phyloP scores from a whole-genome alignment of 768 basidiomycete species.

The Leccinum aurantiacum region DNA sequence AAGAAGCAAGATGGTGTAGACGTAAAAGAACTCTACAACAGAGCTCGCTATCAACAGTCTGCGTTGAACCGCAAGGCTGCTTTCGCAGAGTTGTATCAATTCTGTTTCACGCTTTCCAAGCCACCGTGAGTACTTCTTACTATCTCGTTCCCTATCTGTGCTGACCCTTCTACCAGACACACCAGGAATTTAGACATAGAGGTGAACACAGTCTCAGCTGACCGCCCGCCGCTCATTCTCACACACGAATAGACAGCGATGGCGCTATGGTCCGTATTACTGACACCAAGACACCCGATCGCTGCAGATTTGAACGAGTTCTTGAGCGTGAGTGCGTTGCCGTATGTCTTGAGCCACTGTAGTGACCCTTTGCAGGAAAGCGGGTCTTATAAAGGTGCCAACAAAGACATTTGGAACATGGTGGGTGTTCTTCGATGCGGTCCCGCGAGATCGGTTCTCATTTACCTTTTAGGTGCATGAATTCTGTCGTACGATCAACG shows the following conservation, averaged over 20 bases:
- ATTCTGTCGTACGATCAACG: conserved; percentile 64
- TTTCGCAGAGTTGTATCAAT: conserved; percentile 67
- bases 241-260: conserved; percentile 52
- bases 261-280: conserved; percentile 74
- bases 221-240: background rate
- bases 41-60: conserved; percentile 49
- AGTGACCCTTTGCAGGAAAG: conserved; percentile 33
- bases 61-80: conserved; percentile 48
- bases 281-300: conserved; percentile 65
- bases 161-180: conserved; percentile 42
- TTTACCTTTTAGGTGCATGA: conserved; percentile 58
- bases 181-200: conserved; percentile 82
- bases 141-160: background rate
- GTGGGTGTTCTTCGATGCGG: conserved; percentile 37
- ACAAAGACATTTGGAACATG: conserved; percentile 88
- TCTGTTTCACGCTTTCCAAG: conserved; percentile 71
- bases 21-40: conserved; percentile 53
- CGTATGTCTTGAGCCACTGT: background rate
- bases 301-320: conserved; percentile 65
- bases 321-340: conserved; percentile 49
- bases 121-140: conserved; percentile 53
- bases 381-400: conserved; percentile 70
- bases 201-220: conserved; percentile 39
- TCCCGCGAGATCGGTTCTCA: background rate
- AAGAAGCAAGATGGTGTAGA: conserved; percentile 33